phyloP scores from a whole-genome alignment of 371 early-diverging fungal genomes.

The Mortierella sp. region DNA sequence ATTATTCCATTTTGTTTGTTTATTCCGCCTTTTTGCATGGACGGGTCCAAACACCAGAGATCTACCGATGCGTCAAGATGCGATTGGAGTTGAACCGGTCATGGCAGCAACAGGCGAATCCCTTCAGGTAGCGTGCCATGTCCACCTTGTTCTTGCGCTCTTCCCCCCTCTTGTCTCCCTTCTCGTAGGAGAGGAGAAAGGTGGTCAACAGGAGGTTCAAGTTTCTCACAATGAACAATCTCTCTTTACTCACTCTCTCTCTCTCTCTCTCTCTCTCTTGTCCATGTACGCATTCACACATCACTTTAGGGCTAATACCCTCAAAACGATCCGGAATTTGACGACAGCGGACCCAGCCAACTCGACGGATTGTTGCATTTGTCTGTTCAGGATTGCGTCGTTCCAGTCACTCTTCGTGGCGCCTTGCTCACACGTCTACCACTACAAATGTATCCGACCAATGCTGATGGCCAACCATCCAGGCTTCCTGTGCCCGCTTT shows the following conservation, averaged over 20 bases:
- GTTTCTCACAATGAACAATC: too few species aligned
- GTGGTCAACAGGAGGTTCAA: too few species aligned
- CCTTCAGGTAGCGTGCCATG: slow-evolving; percentile 56
- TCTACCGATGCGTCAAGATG: slow-evolving; percentile 84
- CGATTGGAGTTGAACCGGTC: slow-evolving; percentile 81
- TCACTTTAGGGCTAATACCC: slow-evolving; percentile 45
- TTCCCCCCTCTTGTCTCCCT: too few species aligned
- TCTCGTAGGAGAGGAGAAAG: too few species aligned
- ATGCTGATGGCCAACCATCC: slow-evolving; percentile 75
- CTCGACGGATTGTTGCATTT: slow-evolving; percentile 92
- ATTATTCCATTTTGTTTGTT: too few species aligned
- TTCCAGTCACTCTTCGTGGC: slow-evolving; percentile 95
- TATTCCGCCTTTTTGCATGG: too few species aligned
- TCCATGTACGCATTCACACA: too few species aligned
- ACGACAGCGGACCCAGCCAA: slow-evolving; percentile 45
- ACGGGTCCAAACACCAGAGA: too few species aligned
- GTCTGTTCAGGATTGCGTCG: slow-evolving; percentile 88
- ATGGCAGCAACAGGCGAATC: slow-evolving; percentile 70
- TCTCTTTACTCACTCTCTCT: too few species aligned
- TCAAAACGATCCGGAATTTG: slow-evolving; percentile 44
- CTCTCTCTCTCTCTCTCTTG: too few species aligned
- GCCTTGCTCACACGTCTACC: slow-evolving; percentile 95
- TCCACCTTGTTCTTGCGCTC: too few species aligned
- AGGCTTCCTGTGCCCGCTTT: slow-evolving; percentile 93
- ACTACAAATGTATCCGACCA: slow-evolving; percentile 92